A percentile compares a stretch with the other conserved stretches of the same genome.
These are phyloP conservation scores for Fraxinus nigra DNA, from an alignment of 305 asterid genomes.

Conservation along the genomic window DNA sequence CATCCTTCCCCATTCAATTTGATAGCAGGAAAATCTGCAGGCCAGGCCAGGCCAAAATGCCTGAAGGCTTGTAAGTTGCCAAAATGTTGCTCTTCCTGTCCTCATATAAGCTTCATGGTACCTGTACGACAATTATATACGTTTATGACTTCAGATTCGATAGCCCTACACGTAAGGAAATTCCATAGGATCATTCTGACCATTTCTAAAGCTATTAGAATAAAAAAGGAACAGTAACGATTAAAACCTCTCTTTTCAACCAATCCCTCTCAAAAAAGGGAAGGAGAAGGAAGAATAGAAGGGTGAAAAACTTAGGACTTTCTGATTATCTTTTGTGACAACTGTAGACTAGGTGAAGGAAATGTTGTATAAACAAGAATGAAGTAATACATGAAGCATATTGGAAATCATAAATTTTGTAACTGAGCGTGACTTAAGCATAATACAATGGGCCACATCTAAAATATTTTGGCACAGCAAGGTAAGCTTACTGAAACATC, in stretches of 20 bases:
- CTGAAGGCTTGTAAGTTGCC: conserved; percentile 99
- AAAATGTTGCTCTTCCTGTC: conserved; percentile 89
- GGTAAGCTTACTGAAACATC: conserved; percentile 90
- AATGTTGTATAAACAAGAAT: conserved; percentile 11
- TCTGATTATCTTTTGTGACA: conserved; percentile 3
- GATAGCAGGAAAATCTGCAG: conserved; percentile 48
- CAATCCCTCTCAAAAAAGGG: not conserved
- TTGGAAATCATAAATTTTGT: not conserved
- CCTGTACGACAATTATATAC: conserved; percentile 42
- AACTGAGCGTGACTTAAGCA: not conserved
- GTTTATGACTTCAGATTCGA: not conserved
- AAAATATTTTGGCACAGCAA: conserved; percentile 79
- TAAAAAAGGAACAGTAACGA: not conserved
- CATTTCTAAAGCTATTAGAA: not conserved
- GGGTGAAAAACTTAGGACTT: conserved; percentile 1
- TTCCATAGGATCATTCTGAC: conserved; percentile 20
- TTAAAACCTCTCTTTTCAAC: not conserved
- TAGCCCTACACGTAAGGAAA: not conserved
- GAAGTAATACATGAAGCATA: conserved; percentile 8
- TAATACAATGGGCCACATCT: conserved; percentile 86
- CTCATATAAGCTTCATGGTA: conserved; percentile 99
- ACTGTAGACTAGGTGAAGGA: conserved; percentile 10
- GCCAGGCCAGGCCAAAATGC: conserved; percentile 99
- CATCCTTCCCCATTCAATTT: conserved; percentile 17
- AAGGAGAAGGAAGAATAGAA: not conserved